Percentiles rank a stretch among this genome's conserved stretches.
Conservation (phyloP, 192 early-diverging fungal genomes). For the Helicostylum pulchrum region DNA sequence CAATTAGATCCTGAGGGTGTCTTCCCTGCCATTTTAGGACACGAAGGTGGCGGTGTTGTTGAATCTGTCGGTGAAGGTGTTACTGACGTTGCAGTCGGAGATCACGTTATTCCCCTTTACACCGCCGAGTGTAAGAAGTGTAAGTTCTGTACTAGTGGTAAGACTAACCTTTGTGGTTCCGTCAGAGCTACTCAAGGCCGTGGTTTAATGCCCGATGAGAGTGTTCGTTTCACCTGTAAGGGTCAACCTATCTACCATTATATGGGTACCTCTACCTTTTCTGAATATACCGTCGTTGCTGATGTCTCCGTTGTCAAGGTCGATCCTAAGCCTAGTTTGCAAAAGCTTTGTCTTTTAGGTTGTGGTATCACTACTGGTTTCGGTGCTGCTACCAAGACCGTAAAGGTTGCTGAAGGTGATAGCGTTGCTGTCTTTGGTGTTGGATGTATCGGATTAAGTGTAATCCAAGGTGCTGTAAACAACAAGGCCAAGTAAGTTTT, state of each 20-base stretch:
- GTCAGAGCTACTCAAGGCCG: constrained; percentile 90
- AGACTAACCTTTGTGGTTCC: constrained; percentile 94
- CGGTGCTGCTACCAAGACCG: constrained; percentile 92
- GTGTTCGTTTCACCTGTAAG: constrained; percentile 87
- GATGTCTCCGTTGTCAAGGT: constrained; percentile 94
- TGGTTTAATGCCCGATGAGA: constrained; percentile 95
- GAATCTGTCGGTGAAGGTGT: constrained; percentile 96
- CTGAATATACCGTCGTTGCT: constrained; percentile 89
- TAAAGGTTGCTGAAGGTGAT: constrained; percentile 79
- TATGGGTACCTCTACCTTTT: constrained; percentile 95
- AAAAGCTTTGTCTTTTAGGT: constrained; percentile 88
- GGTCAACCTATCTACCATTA: constrained; percentile 90
- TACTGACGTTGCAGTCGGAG: constrained; percentile 84
- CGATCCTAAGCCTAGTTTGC: constrained; percentile 68
- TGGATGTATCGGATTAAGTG: constrained; percentile 90
- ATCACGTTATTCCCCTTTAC: constrained; percentile 95
- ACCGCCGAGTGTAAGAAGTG: constrained; percentile 87
- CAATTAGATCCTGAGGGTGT: constrained; percentile 73
- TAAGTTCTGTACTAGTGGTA: constrained; percentile 96
- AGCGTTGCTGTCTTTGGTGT: constrained; percentile 88
- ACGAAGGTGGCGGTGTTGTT: constrained; percentile 93
- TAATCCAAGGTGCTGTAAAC: constrained; percentile 76
- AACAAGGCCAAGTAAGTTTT: constrained; percentile 35
- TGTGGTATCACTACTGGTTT: constrained; percentile 97
- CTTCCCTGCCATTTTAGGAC: constrained; percentile 92